Base-by-base conservation (phyloP, 805 yeast species). In the Pichia cephalocereana region DNA sequence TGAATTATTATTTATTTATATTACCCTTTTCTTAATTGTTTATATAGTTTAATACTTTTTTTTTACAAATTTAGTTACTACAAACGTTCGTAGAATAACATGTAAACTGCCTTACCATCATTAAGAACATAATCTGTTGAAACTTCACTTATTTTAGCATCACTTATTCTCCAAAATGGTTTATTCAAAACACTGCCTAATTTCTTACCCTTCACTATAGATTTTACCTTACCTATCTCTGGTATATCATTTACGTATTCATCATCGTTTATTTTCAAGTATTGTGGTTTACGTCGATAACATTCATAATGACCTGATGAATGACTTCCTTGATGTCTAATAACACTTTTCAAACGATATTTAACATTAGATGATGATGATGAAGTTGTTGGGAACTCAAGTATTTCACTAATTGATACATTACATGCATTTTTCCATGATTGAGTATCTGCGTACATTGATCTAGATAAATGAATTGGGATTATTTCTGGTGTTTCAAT, bases 281-380 rank as follows among this genome's bases (percentile, higher is more conserved):
- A 74, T 4, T 74, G 62, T 2, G 93, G 91, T 60, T 89, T 90
- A 43, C 79, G 80, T 52, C 85, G 81, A 61, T 79, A 87, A 57
- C 96, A 86, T 58, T 90, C 96, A 61, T 89, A 90, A 60, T 90
- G 98, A 1, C 98, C 98, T 41, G 80, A 77, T 19, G 81, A 75
- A 64, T 90, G 97, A 1, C 91, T 80, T 0, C 99, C 99, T 42
- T 82, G 79, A 62, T 93, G 98, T 54, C 89, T 76, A 18, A 93
- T 80, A 52, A 87, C 69, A 0, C 96, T 84, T 52, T 74, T 76
- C 37, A 93, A 70, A 51, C 70, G 69, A 62, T 86, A 89, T 4
- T 17, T 15, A n/a, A 32, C 38, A 15, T 11, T 36, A 2, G 48
- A 38, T 27, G 49, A 39, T 23, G 31, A 37, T 8, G 46, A 28